Evolutionary conservation across 78 protist genomes (phyloP), one percentile per base, ranked within the genome.

Genomic region (Dictyostelium brefeldianum): DNA sequence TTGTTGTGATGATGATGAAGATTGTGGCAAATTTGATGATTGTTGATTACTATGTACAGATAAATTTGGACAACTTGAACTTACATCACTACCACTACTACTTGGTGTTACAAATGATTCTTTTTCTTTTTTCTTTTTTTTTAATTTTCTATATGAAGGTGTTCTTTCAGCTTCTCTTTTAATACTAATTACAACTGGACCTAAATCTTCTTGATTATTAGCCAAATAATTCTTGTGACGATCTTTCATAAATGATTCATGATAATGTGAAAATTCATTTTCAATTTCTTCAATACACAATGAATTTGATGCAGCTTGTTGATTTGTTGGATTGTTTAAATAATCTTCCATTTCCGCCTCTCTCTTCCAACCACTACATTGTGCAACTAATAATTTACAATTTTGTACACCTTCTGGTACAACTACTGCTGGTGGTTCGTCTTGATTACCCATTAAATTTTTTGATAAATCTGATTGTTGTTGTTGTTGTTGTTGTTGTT

Each of bases 161-260:
- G 79, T 77, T 56, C 81, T 87, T 65, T 87, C 93, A 27, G 84
- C 74, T 18, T 87, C 84, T 51, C 81, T 62, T 54, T 78, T 87
- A 20, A 87, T 87, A 77, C 93, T 87, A 27, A 87, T 77, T 12
- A 87, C 73, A 25, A 87, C 93, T 54, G 91, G 91, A 1, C 91
- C 91, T 15, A 78, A 18, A 25, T 75, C 47, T 12, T 75, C 81
- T 50, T 47, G 78, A 18, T 87, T 74, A 36, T 41, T 43, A 20
- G 93, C 81, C 10, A 77, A 18, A 62, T 53, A 87, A 31, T 87
- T 87, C 31, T 87, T 87, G 31, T 87, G 93, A 50, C 80, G 73
- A 46, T 70, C 78, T 31, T 73, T 73, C 48, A n/a, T 62, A 77
- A 87, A 87, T 65, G 79, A 77, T 18, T 78, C 70, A 18, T 54